phyloP scores from a whole-genome alignment of 192 early-diverging fungal species.

The Pilobolus umbonatus region DNA sequence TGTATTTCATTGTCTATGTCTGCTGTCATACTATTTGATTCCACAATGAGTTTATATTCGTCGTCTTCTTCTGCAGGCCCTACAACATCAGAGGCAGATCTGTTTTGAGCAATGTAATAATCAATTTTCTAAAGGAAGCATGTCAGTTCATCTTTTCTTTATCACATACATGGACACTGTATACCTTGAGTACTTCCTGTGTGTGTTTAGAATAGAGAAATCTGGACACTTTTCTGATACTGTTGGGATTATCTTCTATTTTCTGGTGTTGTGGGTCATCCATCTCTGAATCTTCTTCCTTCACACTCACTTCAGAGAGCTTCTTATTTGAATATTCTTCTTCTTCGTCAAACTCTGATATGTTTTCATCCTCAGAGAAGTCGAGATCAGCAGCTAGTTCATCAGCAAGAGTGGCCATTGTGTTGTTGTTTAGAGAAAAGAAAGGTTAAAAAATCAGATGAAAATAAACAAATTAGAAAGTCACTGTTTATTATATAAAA shows the following conservation, averaged over 20 bases:
- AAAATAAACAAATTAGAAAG: background rate
- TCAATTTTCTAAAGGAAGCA: conserved; percentile 22
- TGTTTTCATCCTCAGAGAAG: conserved; percentile 39
- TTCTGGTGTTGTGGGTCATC: conserved; percentile 35
- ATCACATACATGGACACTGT: background rate
- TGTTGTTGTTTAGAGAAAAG: background rate
- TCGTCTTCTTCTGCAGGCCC: conserved; percentile 79
- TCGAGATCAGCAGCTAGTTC: conserved; percentile 88
- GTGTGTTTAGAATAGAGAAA: conserved; percentile 57
- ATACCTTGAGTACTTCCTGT: conserved; percentile 56
- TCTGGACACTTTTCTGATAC: conserved; percentile 63
- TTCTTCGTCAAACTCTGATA: background rate
- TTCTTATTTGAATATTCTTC: conserved; percentile 34
- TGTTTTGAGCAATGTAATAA: conserved; percentile 14
- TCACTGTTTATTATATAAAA: background rate
- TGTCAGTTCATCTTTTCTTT: background rate
- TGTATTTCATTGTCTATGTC: conserved; percentile 88
- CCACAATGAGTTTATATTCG: conserved; percentile 82
- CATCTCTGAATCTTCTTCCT: conserved; percentile 41
- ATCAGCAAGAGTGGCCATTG: conserved; percentile 70
- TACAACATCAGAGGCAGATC: conserved; percentile 46
- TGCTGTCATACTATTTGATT: conserved; percentile 78
- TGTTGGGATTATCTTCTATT: conserved; percentile 33
- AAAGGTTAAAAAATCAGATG: background rate
- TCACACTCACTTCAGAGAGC: conserved; percentile 47